Evolutionary conservation across 2,329 filamentous ascomycete species (phyloP).

Genomic region (Colletotrichum australisinense): DNA sequence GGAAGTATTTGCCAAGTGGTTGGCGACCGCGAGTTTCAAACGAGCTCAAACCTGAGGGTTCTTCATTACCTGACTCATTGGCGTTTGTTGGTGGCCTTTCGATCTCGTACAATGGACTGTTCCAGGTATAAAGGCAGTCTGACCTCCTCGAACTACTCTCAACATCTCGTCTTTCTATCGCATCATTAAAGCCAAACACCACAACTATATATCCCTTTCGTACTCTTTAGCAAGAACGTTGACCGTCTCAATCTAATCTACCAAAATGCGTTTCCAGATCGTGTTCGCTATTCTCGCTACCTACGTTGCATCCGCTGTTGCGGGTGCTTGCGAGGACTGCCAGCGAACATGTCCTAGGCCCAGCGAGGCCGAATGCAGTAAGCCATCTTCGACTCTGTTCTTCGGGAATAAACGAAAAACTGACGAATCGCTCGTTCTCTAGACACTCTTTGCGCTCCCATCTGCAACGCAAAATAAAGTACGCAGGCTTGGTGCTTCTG

Average conservation of each 20-base stretch:
- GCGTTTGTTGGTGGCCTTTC: too few relatives aligned
- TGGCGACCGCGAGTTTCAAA: too few relatives aligned
- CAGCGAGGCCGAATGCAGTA: constrained; percentile 19
- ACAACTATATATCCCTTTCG: not conserved
- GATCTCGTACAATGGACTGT: too few relatives aligned
- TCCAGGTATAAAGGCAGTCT: not conserved
- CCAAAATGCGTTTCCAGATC: constrained; percentile 19
- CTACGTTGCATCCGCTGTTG: constrained; percentile 11
- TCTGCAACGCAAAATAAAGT: constrained; percentile 20
- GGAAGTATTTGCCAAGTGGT: too few relatives aligned
- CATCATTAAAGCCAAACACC: not conserved
- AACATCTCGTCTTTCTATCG: not conserved
- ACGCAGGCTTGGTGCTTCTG: too few relatives aligned
- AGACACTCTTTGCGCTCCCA: constrained; percentile 12
- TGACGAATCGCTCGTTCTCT: rapidly evolving
- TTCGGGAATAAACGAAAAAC: rapidly evolving
- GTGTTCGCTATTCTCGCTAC: constrained; percentile 12
- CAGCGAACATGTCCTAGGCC: constrained; percentile 15
- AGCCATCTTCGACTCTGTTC: not conserved
- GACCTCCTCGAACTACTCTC: not conserved
- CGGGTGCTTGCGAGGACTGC: constrained; percentile 17
- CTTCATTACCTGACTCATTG: too few relatives aligned
- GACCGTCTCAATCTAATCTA: not conserved
- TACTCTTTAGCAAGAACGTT: not conserved
- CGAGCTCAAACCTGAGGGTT: too few relatives aligned